Conservation (phyloP, 768 basidiomycete species). For the Lyophyllum atratum region DNA sequence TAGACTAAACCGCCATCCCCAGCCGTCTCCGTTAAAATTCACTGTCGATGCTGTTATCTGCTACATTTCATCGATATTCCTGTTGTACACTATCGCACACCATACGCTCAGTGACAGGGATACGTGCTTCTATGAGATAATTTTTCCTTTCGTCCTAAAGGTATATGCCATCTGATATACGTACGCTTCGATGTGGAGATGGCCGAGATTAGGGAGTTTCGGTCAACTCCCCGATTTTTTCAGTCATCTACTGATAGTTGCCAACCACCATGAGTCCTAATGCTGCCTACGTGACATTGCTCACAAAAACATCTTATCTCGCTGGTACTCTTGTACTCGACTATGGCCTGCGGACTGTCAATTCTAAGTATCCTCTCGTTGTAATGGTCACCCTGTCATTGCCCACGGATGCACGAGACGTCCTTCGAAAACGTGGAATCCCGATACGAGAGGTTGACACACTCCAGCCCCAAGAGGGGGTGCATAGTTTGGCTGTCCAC, state of each 20-base stretch:
- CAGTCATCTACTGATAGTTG: neutral
- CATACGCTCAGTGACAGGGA: constrained; percentile 7
- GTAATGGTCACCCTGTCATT: constrained; percentile 73
- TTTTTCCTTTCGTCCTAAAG: neutral
- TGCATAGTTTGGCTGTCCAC: constrained; percentile 40
- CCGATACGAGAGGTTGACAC: constrained; percentile 56
- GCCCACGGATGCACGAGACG: constrained; percentile 46
- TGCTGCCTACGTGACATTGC: constrained; percentile 73
- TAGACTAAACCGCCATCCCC: neutral
- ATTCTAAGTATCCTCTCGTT: constrained; percentile 73
- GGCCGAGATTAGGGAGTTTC: constrained; percentile 13
- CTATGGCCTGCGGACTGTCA: constrained; percentile 51
- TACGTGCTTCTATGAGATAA: constrained; percentile 3
- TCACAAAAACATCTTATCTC: constrained; percentile 73
- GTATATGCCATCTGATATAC: neutral
- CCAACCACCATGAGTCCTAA: constrained; percentile 33
- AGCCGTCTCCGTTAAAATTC: constrained; percentile 41
- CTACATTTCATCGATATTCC: constrained; percentile 12
- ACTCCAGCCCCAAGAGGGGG: constrained; percentile 51
- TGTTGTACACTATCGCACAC: constrained; percentile 12
- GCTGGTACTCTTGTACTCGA: constrained; percentile 64
- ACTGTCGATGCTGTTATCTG: constrained; percentile 5
- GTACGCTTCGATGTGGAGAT: constrained; percentile 11
- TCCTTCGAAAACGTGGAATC: constrained; percentile 59
- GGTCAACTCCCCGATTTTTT: neutral